Conservation (phyloP, 495 filamentous ascomycete species). For the Daldinia childiae region DNA sequence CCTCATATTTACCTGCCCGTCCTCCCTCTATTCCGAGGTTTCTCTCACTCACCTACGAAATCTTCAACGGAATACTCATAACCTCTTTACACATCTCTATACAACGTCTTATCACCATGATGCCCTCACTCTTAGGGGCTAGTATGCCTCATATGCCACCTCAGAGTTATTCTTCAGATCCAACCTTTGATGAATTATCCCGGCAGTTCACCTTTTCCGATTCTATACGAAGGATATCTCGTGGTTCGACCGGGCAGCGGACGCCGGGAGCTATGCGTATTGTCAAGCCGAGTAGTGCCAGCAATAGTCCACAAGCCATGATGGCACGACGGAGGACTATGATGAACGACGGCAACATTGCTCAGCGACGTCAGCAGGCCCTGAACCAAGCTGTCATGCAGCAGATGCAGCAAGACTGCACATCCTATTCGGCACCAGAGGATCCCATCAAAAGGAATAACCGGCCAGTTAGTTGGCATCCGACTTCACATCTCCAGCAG, state of each 20-base stretch:
- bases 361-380: constrained; percentile 49
- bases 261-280: constrained; percentile 61
- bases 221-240: constrained; percentile 52
- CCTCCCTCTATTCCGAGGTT: constrained; percentile 23
- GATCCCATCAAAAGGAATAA: constrained; percentile 47
- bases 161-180: constrained; percentile 45
- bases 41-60: constrained; percentile 4
- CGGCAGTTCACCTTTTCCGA: constrained; percentile 50
- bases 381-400: constrained; percentile 50
- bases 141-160: constrained; percentile 33
- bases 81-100: constrained; percentile 17
- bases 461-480: constrained; percentile 78
- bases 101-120: constrained; percentile 37
- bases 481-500: constrained; percentile 56
- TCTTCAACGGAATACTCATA: background rate
- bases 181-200: constrained; percentile 51
- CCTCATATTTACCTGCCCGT: constrained; percentile 39
- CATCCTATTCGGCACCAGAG: constrained; percentile 45
- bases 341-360: constrained; percentile 58
- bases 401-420: constrained; percentile 44
- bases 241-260: constrained; percentile 53
- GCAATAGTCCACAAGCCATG: constrained; percentile 70
- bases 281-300: constrained; percentile 73
- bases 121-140: constrained; percentile 42
- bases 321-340: constrained; percentile 65